Base-by-base conservation (phyloP, 192 early-diverging fungal species). In the Thoreauomyces humboldtii region DNA sequence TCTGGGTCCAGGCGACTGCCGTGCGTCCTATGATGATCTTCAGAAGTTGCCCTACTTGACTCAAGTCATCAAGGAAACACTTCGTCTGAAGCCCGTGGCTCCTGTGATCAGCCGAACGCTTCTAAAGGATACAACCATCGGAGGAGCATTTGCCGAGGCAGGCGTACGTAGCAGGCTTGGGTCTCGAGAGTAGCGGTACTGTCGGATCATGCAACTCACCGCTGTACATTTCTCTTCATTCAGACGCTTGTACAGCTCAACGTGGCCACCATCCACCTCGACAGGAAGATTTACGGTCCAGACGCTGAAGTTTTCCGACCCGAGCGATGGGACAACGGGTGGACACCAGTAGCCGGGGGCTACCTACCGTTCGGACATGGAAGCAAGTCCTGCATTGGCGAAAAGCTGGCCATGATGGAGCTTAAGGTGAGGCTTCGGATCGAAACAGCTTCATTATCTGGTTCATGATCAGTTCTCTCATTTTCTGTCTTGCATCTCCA, bases 361-460 rank as follows among this genome's bases (percentile, higher is more conserved):
- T 77, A 74, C 54, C 21, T 77, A 3, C 75, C 79, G 28, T 81
- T 81, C 73, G 68, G 66, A 2, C 58, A 70, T 24, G 77, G 77
- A 14, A 63, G 52, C 0, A 24, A 55, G 15, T 70, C 41, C 14
- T 80, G 78, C 42, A 71, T 80, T 46, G 78, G 78, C n/a, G 44
- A 46, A 14, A 46, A 46, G 14, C 14, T 46, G 4, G 38, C 38
- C 38, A 46, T 46, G 44, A 46, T 46, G 44, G 44, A 46, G 14
- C 44, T 46, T 24, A 46, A 46, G 44, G 38, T 41, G n/a, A n/a
- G 38, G n/a, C 38, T 12, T 12, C n/a, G n/a, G n/a, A n/a, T n/a
- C n/a, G n/a, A n/a, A n/a, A n/a, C n/a, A n/a, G n/a, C n/a, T n/a
- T n/a, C n/a, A n/a, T n/a, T n/a, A n/a, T n/a, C n/a, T n/a, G n/a